Evolutionary conservation across 2,329 filamentous ascomycete species (phyloP), one percentile per base, ranked within the genome.

Genomic region (Epichloe coenophiala): DNA sequence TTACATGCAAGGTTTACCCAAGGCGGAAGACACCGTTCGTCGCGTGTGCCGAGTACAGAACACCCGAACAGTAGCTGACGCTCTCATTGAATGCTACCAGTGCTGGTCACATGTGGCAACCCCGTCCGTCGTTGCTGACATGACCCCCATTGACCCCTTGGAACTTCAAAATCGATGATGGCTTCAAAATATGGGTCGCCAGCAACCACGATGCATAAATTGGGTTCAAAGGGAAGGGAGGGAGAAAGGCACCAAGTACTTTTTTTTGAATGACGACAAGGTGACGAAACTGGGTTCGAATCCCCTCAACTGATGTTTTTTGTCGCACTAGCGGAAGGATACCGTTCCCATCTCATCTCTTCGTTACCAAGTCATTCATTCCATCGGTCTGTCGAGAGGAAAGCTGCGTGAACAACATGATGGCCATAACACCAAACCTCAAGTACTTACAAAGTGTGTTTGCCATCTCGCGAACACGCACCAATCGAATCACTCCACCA

Each of bases 111-210:
- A 19, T 41, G 39, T 41, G 39, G 39, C 39, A 6, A 11, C 17
- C 39, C 39, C 7, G 36, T n/a, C 17, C 17, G 39, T 41, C 17
- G 17, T 41, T 19, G 17, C 17, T 41, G 39, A 41, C 39, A 41
- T 41, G 2, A 41, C 9, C 17, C 38, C n/a, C 17, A 2, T 41
- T 21, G 8, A 19, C 13, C 39, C 8, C 8, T 21, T 13, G 31
- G 7, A 35, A 23, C n/a, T 41, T 11, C 38, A 36, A 48, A 40
- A 35, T 48, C 47, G 39, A 48, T 48, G 47, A 43, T 48, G 39
- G 47, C 39, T 27, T 48, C 47, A 43, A 48, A 23, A 42, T 48
- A 27, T 48, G 47, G 47, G 47, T 42, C 39, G 19, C 17, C 13
- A 23, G 27, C 21, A n/a, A 27, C 12, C 12, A 35, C 17, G 15